Base-by-base conservation (phyloP, 2,329 filamentous ascomycete species). In the Conoideocrella luteorostrata region DNA sequence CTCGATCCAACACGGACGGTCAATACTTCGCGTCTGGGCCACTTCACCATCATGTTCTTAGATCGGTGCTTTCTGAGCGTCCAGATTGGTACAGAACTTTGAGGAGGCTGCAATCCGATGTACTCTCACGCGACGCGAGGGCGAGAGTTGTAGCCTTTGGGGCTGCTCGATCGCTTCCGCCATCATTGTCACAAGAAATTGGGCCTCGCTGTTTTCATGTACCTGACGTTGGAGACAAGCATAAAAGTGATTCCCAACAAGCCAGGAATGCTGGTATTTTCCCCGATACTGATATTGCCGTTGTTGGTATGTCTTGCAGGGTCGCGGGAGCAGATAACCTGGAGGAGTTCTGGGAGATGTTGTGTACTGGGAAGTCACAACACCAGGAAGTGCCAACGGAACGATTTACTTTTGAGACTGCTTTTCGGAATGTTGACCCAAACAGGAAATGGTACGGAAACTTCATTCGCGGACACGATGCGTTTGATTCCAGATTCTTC, bases 401-500 rank as follows among this genome's bases (percentile, higher is more conserved):
- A 3, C 36, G 47, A 2, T 40, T 41, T 5, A 15, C 15, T 15
- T 33, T 33, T n/a, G 21, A 35, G 22, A 42, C 30, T 17, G 24
- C 28, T 13, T 47, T 43, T 23, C 15, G 34, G 13, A 17, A 10
- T 10, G 13, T 10, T 9, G 15, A 33, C 18, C n/a, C 15, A 17
- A 7, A 33, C 11, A 24, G 20, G 10, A 17, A 22, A 13, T 44
- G 41, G 35, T 28, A 33, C 22, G 45, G 40, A 23, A 39, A 39
- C 51, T 57, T 80, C 64, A 76, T 84, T 43, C 74, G 82, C 35
- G 72, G 82, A 52, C 78, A 80, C 0, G 77, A 77, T 45, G 67
- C 79, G 24, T 85, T 85, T 54, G 81, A 85, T 50, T 75, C 79
- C 23, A 68, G 74, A 1, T 84, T 84, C 66, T 85, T 85, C 73